A percentile compares a stretch with the other conserved stretches of the same genome.
Conservation (phyloP, 1,284 basidiomycete species). For the Heliocybe sulcata region DNA sequence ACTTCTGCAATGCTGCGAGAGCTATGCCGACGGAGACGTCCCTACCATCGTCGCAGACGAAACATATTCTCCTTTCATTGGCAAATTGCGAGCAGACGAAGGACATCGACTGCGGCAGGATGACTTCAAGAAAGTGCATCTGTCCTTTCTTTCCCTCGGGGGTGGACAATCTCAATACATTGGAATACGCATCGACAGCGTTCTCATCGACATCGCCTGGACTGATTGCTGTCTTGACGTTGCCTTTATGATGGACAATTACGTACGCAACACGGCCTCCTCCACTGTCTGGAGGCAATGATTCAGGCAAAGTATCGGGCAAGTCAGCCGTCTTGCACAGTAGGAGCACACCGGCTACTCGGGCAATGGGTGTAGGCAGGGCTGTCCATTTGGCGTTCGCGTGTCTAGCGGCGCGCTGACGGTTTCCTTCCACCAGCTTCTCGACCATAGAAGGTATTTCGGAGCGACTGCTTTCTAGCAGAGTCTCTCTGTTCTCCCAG, state of each 20-base stretch:
- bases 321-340: constrained; percentile 17
- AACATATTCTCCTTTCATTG: constrained; percentile 31
- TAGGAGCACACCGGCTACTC: constrained; percentile 16
- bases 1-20: constrained; percentile 46
- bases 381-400: constrained; percentile 10
- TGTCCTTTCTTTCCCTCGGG: constrained; percentile 14
- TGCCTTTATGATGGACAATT: not conserved
- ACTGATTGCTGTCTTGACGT: not conserved
- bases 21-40: constrained; percentile 61
- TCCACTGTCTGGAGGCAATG: not conserved
- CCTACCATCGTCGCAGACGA: constrained; percentile 50
- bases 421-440: not conserved
- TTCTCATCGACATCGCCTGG: not conserved
- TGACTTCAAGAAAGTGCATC: constrained; percentile 22
- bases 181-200: not conserved
- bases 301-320: constrained; percentile 8
- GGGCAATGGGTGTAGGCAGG: constrained; percentile 17
- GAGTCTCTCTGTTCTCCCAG: constrained; percentile 49
- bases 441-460: constrained; percentile 24
- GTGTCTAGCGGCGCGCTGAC: not conserved
- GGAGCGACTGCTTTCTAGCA: constrained; percentile 41
- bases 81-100: constrained; percentile 39
- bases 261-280: not conserved
- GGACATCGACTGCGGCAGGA: constrained; percentile 41
- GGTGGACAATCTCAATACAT: constrained; percentile 5